Evolutionary conservation across 2,329 filamentous ascomycete genomes (phyloP).

Genomic region (Exophiala dermatitidis): DNA sequence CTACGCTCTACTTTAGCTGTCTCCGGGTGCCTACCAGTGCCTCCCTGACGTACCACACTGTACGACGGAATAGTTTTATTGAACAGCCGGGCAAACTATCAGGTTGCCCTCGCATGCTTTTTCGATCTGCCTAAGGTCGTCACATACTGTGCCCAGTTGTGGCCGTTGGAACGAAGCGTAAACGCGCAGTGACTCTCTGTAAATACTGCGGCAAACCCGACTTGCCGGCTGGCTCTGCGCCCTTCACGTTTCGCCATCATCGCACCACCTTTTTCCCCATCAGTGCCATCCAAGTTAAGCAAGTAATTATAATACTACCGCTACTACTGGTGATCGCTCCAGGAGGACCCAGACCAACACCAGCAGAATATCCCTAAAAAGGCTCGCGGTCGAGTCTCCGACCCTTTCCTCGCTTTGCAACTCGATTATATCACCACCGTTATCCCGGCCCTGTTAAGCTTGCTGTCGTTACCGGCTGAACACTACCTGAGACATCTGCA

Average conservation of each 20-base stretch:
- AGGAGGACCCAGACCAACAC: not conserved
- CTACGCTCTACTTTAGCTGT: too few species aligned
- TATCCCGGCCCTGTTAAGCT: slow-evolving; percentile 5
- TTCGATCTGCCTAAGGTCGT: not conserved
- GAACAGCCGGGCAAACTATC: not conserved
- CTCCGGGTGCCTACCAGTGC: too few species aligned
- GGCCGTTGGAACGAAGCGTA: too few species aligned
- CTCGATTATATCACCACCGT: slow-evolving; percentile 19
- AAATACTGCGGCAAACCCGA: not conserved
- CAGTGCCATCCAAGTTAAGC: too few species aligned
- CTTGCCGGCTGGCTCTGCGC: not conserved
- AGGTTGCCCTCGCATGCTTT: not conserved
- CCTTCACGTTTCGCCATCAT: slow-evolving; percentile 1
- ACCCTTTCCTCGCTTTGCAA: slow-evolving; percentile 11
- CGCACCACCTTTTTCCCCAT: slow-evolving; percentile 8
- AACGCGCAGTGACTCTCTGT: too few species aligned
- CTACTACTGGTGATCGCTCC: not conserved
- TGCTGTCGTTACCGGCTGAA: slow-evolving; percentile 15
- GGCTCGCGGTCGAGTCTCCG: slow-evolving; percentile 6
- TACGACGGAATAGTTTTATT: not conserved
- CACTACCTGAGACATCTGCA: not conserved
- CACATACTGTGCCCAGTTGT: not conserved
- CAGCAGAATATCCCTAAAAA: not conserved
- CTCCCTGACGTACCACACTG: too few species aligned
- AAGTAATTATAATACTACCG: not conserved